Evolutionary conservation across 208 protist species (phyloP), one percentile per base, ranked within the genome.

Genomic region (Leishmania martiniquensis): DNA sequence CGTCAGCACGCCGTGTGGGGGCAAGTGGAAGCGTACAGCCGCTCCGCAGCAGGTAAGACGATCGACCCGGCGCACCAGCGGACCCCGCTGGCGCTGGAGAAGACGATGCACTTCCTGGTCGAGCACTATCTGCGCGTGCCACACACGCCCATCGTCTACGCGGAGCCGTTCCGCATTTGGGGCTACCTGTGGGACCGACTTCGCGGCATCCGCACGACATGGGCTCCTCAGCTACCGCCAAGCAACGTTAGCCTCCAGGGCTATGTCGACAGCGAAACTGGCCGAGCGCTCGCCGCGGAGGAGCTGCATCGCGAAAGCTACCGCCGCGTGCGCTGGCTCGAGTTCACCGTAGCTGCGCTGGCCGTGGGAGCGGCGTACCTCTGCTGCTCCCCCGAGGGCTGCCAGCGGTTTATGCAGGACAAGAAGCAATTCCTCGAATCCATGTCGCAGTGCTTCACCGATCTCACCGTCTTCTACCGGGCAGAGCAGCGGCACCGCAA

Each of bases 351-450:
- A 34, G 91, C 93, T 6, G 88, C 91, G n/a, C 84, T 97, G 17
- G 84, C 88, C 7, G 80, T 95, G 15, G 91, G 86, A 37, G 88
- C 80, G 15, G 91, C 87, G 15, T 89, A 91, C 70, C 85, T 93
- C 63, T 97, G 91, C 77, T 85, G 89, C 75, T 91, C 83, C 17
- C 70, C 80, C 17, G 76, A 84, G 12, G 90, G 89, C 15, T 95
- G 93, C 76, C 63, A 75, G 37, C 81, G 80, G 22, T 97, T 91
- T 67, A 84, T 94, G 78, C 85, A 85, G 68, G 87, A 95, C 60
- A 97, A 97, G 84, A 88, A 91, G 76, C 89, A 94, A 51, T 97
- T 96, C 70, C 73, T 96, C 1, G 91, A 97, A 78, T 96, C 91
- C 70, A 93, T 96, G 59, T 89, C 91, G 29, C 93, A 97, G 85